A percentile compares a stretch with the other conserved stretches of the same genome.
These are phyloP conservation scores for Arctostaphylos glauca DNA, from an alignment of 148 eudicot species.

Conservation along the genomic window DNA sequence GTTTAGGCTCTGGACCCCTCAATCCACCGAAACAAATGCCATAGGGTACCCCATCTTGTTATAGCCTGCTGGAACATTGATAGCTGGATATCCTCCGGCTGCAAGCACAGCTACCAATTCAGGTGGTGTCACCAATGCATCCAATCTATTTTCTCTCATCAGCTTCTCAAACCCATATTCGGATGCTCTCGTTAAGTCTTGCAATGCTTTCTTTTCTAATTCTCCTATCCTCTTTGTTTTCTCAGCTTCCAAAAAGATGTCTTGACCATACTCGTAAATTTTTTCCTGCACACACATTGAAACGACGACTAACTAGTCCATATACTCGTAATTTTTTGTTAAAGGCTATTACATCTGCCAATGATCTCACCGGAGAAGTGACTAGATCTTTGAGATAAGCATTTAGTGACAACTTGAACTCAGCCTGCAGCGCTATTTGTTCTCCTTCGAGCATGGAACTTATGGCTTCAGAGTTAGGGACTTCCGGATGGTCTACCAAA, in stretches of 20 bases:
- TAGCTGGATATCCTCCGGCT: constrained; percentile 13
- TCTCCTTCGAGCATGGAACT: constrained; percentile 23
- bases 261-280: not conserved
- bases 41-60: not conserved
- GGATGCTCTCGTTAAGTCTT: not conserved
- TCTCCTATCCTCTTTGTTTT: not conserved
- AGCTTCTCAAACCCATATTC: constrained; percentile 11
- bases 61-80: constrained; percentile 11
- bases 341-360: constrained; percentile 38
- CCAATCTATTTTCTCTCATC: constrained; percentile 13
- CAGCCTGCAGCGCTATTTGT: constrained; percentile 19
- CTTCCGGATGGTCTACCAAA: constrained; percentile 30
- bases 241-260: not conserved
- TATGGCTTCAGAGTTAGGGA: constrained; percentile 22
- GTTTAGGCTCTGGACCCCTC: constrained; percentile 15
- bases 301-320: not conserved
- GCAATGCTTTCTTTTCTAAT: constrained; percentile 9
- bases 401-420: constrained; percentile 39
- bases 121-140: constrained; percentile 9
- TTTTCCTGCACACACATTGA: constrained; percentile 6
- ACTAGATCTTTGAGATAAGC: constrained; percentile 28
- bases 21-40: constrained; percentile 16
- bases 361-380: constrained; percentile 33
- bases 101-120: not conserved
- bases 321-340: not conserved